phyloP scores from a whole-genome alignment of 177 flowering plant species.

The Vitis hybrid region DNA sequence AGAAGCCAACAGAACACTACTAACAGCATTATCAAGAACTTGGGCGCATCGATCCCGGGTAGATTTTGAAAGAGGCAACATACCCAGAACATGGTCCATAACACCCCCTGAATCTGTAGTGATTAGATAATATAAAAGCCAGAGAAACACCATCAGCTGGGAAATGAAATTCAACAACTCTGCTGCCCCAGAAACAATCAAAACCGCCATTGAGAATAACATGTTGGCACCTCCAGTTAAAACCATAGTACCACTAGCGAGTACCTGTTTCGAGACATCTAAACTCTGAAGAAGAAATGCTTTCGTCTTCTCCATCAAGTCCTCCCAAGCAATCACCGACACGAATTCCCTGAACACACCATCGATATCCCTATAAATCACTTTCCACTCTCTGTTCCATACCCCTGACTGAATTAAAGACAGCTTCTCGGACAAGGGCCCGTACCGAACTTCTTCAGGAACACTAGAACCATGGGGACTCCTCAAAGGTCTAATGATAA shows the following conservation, averaged over 20 bases:
- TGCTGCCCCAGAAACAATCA: constrained; percentile 86
- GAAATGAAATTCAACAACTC: constrained; percentile 81
- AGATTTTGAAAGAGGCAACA: constrained; percentile 70
- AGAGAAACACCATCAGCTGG: constrained; percentile 81
- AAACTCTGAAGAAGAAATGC: constrained; percentile 68
- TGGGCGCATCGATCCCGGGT: constrained; percentile 70
- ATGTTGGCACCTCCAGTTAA: constrained; percentile 70
- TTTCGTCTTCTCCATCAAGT: constrained; percentile 78
- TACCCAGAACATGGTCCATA: constrained; percentile 74
- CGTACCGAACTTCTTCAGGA: constrained; percentile 14
- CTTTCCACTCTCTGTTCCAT: constrained; percentile 68
- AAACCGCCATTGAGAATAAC: constrained; percentile 50
- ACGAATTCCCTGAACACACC: constrained; percentile 57
- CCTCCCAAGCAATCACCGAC: constrained; percentile 52
- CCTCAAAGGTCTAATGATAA: constrained; percentile 34
- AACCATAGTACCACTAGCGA: constrained; percentile 66
- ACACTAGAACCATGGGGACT: constrained; percentile 16
- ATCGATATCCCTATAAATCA: constrained; percentile 62
- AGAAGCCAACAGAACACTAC: constrained; percentile 83
- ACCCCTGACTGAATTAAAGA: constrained; percentile 50
- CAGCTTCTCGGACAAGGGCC: constrained; percentile 57
- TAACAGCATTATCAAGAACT: constrained; percentile 84
- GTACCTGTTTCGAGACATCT: constrained; percentile 65
- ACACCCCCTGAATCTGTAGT: constrained; percentile 97
- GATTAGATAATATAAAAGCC: constrained; percentile 83